Base-by-base conservation (phyloP, 306 rosid species). In the Fragaria iinumae region DNA sequence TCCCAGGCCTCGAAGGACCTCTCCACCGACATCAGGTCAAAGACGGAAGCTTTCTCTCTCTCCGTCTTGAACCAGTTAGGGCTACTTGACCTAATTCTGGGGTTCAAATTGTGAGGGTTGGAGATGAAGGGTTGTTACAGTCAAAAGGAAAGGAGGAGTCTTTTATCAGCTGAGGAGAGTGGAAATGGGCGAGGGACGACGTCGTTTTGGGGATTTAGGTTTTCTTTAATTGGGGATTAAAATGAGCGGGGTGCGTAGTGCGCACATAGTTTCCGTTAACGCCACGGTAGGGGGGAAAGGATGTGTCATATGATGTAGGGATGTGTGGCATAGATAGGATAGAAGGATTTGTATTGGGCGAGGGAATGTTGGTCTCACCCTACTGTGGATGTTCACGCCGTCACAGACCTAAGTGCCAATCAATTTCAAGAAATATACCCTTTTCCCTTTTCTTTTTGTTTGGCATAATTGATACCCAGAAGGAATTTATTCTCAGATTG, bases 1-100 rank as follows among this genome's bases (percentile, higher is more conserved):
- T 95, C 99, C 99, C 99, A 95, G 9, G 97, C 93, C 52, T 95
- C 97, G 18, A 95, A 90, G 39, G 99, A 87, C 80, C 97, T 87
- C 79, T 95, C 98, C 4, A 89, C 92, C 68, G 97, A 90, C 98
- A 94, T 89, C 9, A 53, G 71, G 63, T 29, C 44, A 69, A 65
- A 60, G 71, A 27, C 12, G 36, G 43, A 75, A 66, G 67, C 55
- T 76, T 25, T 65, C 14, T 20, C n/a, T 44, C 64, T 53, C 13
- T 69, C 50, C 72, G 17, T 47, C 17, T 4, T 9, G 69, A 38
- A 74, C 56, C 41, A 55, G 48, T 81, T 71, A 74, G 41, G 68
- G 75, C 50, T 38, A 38, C 11, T 75, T 69, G 27, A n/a, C 49
- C 53, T 66, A 0, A 18, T 59, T 55, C 62, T 55, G 62, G 60